Evolutionary conservation across 371 early-diverging fungal species (phyloP).

Genomic region (Fennellomyces sp.): DNA sequence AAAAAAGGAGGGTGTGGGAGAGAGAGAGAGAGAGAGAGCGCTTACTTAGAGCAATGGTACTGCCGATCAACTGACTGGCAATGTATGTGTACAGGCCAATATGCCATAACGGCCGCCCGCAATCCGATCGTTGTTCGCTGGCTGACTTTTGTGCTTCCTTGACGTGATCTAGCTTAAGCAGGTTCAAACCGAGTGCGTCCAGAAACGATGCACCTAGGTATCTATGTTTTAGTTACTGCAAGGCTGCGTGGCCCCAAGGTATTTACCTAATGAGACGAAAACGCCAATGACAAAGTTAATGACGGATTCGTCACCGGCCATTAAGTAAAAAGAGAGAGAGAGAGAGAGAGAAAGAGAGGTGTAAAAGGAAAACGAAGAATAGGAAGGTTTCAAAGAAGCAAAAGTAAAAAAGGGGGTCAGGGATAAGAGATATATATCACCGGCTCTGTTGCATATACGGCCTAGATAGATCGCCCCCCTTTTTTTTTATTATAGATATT

Average conservation of each 20-base stretch:
- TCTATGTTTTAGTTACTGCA: not conserved
- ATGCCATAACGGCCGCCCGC: constrained; percentile 71
- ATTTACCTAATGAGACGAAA: constrained; percentile 57
- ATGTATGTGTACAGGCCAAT: constrained; percentile 70
- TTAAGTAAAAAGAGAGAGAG: constrained; percentile 7
- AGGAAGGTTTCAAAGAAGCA: constrained; percentile 17
- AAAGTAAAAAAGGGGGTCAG: constrained; percentile 9
- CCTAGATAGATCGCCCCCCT: not conserved
- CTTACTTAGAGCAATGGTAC: constrained; percentile 71
- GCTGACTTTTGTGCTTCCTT: constrained; percentile 50
- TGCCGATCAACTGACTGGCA: constrained; percentile 66
- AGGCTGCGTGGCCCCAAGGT: not conserved
- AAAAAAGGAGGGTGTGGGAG: not conserved
- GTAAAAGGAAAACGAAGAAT: not conserved
- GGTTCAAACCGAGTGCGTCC: constrained; percentile 73
- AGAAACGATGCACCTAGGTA: constrained; percentile 58
- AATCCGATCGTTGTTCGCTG: constrained; percentile 60
- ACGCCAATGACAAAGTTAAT: constrained; percentile 66
- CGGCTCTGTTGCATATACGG: not conserved
- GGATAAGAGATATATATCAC: not conserved
- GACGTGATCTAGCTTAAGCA: constrained; percentile 71
- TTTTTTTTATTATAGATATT: not conserved
- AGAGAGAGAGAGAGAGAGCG: constrained; percentile 1
- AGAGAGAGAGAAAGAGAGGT: not conserved
- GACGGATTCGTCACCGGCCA: constrained; percentile 45